Evolutionary conservation across 2,329 filamentous ascomycete species (phyloP).

Genomic region (Aspergillus versicolor): DNA sequence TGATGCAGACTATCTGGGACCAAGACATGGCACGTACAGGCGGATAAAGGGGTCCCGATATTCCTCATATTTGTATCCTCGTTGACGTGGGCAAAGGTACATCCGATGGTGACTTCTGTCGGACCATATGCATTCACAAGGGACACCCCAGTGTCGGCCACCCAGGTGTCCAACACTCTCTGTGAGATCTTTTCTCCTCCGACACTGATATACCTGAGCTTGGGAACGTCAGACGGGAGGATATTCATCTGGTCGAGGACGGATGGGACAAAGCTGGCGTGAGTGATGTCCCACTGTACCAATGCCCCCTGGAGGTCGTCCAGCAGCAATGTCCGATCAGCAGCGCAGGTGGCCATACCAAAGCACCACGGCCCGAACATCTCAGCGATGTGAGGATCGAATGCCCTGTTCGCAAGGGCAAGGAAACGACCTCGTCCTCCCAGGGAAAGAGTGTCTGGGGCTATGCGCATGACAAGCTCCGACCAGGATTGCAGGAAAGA

Average conservation of each 20-base stretch:
- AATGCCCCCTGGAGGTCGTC: not conserved
- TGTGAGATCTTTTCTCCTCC: slow-evolving; percentile 18
- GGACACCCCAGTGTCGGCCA: slow-evolving; percentile 5
- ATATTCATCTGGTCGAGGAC: not conserved
- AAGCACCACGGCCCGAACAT: slow-evolving; percentile 32
- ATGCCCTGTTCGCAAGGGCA: slow-evolving; percentile 33
- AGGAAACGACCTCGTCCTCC: slow-evolving; percentile 32
- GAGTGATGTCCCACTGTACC: not conserved
- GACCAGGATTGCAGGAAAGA: slow-evolving; percentile 32
- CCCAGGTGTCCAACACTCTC: slow-evolving; percentile 15
- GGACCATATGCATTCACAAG: slow-evolving; percentile 17
- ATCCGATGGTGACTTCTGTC: slow-evolving; percentile 16
- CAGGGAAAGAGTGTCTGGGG: slow-evolving; percentile 25
- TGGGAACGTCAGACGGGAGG: slow-evolving; percentile 2
- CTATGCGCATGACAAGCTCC: slow-evolving; percentile 24
- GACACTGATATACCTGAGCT: slow-evolving; percentile 12
- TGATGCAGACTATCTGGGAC: not conserved
- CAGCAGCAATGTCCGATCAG: not conserved
- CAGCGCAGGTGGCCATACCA: slow-evolving; percentile 23
- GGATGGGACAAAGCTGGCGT: not conserved
- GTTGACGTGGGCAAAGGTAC: slow-evolving; percentile 5
- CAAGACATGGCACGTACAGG: not conserved
- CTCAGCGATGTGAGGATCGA: slow-evolving; percentile 31
- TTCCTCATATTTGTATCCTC: not conserved
- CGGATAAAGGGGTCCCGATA: not conserved